phyloP scores from a whole-genome alignment of 306 rosid species.

The Acacia confusa region DNA sequence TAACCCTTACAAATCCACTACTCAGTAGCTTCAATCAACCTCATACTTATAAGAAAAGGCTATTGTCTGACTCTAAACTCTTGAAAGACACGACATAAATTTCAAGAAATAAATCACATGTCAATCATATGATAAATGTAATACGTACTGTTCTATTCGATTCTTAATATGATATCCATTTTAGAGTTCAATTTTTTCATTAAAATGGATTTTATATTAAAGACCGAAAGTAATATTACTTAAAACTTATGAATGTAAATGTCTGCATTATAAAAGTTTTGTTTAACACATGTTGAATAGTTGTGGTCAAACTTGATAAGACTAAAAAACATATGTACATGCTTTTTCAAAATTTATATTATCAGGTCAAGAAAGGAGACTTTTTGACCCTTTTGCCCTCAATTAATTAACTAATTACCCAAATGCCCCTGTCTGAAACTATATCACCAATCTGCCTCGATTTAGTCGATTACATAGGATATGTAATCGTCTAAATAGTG shows the following conservation, averaged over 20 bases:
- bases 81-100: not conserved
- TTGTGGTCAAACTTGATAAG: conserved; percentile 60
- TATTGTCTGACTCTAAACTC: conserved; percentile 1
- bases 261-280: conserved; percentile 19
- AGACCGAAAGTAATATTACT: not conserved
- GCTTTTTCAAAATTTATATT: conserved; percentile 64
- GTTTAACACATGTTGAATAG: conserved; percentile 1
- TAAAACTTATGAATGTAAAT: not conserved
- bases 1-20: conserved; percentile 5
- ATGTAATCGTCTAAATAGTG: no score
- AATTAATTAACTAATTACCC: no score
- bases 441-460: no score
- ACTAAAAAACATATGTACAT: conserved; percentile 73
- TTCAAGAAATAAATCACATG: conserved; percentile 14
- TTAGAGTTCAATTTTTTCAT: no score
- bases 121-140: not conserved
- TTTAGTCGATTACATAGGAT: no score
- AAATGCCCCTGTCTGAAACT: no score
- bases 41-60: not conserved
- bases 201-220: no score
- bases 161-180: no score
- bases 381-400: no score
- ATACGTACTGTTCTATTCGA: not conserved
- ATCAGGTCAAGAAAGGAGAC: conserved; percentile 82
- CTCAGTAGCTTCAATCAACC: conserved; percentile 10